phyloP scores from a whole-genome alignment of 495 filamentous ascomycete genomes.

The Penicillium diatomitis region DNA sequence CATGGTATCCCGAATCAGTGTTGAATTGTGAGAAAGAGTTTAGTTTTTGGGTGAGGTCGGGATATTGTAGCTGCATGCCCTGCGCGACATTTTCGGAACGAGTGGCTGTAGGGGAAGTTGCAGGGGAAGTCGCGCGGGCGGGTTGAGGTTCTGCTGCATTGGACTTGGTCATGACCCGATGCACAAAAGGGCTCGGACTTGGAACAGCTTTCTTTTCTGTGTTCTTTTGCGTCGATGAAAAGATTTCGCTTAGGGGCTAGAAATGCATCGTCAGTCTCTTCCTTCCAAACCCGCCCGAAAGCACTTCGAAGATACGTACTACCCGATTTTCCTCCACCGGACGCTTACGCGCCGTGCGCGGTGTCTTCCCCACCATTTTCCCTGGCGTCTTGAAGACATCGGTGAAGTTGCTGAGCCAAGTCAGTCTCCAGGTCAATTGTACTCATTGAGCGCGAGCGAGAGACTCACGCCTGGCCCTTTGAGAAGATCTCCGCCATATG shows the following conservation, averaged over 20 bases:
- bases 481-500: constrained; percentile 93
- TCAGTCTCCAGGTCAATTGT: no score
- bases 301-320: constrained; percentile 37
- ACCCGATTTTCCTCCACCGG: constrained; percentile 55
- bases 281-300: constrained; percentile 1
- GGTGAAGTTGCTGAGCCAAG: constrained; percentile 57
- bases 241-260: constrained; percentile 79
- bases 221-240: constrained; percentile 46
- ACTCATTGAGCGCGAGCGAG: no score
- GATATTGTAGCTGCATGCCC: constrained; percentile 22
- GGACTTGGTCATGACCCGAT: constrained; percentile 28
- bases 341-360: constrained; percentile 67
- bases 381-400: constrained; percentile 96
- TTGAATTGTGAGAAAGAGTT: constrained; percentile 36
- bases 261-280: constrained; percentile 10
- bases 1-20: constrained; percentile 78
- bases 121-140: not conserved
- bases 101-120: constrained; percentile 10
- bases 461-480: constrained; percentile 67
- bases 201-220: constrained; percentile 22
- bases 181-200: constrained; percentile 24
- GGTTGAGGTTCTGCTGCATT: constrained; percentile 1
- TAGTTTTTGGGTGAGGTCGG: constrained; percentile 26
- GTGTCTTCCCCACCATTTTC: constrained; percentile 88
- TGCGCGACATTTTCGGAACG: constrained; percentile 15